Percentiles rank a stretch among this genome's conserved stretches.
Conservation (phyloP, 148 eudicot species). For the Polygonum maritimum region DNA sequence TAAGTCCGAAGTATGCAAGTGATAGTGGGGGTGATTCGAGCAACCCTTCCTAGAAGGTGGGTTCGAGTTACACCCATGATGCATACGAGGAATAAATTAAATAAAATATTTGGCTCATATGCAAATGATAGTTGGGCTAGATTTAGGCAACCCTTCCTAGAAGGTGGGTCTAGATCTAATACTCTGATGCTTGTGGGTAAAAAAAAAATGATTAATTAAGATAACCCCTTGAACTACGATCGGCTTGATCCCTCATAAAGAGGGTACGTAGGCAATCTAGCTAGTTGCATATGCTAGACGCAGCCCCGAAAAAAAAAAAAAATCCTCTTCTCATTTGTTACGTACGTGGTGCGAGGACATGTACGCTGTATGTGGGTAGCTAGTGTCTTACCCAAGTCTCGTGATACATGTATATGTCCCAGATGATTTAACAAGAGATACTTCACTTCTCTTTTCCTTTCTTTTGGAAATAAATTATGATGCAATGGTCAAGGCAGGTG, state of each 20-base stretch:
- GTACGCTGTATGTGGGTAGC: too few relatives aligned
- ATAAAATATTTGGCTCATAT: not conserved
- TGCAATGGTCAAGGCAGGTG: too few relatives aligned
- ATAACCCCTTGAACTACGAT: not conserved
- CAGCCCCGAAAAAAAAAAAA: not conserved
- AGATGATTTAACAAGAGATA: too few relatives aligned
- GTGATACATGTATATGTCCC: too few relatives aligned
- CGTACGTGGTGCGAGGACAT: too few relatives aligned
- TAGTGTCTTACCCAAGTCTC: too few relatives aligned
- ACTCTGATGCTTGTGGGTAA: too few relatives aligned
- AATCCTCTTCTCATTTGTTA: too few relatives aligned
- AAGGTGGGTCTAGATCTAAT: not conserved
- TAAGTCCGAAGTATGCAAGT: not conserved
- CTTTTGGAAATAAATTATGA: too few relatives aligned
- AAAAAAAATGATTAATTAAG: not conserved
- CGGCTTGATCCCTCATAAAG: not conserved
- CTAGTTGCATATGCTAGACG: not conserved
- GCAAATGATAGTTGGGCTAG: not conserved
- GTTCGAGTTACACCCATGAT: not conserved
- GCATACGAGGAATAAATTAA: not conserved
- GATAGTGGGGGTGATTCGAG: not conserved
- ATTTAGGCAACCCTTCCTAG: not conserved
- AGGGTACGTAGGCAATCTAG: not conserved
- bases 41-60: constrained; percentile 2
- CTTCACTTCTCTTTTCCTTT: too few relatives aligned